phyloP scores from a whole-genome alignment of 1,284 basidiomycete genomes.

The Ustilago xerochloae region DNA sequence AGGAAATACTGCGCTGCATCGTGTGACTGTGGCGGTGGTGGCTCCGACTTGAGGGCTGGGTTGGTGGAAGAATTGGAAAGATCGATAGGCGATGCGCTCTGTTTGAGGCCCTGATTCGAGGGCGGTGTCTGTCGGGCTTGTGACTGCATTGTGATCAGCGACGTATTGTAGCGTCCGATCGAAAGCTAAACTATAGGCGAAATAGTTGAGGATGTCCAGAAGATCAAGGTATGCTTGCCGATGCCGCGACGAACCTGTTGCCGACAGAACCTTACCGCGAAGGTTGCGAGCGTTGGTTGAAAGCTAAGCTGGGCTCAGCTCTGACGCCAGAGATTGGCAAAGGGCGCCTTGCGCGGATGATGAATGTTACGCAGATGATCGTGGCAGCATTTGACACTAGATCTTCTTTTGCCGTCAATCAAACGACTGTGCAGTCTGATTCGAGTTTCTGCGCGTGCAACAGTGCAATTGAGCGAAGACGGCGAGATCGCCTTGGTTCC shows the following conservation, averaged over 20 bases:
- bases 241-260: no score
- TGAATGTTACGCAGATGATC: slow-evolving; percentile 10
- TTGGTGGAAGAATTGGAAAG: background rate
- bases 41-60: slow-evolving; percentile 10
- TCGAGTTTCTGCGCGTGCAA: no score
- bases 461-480: no score
- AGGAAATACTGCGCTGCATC: slow-evolving; percentile 24
- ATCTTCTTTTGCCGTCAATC: slow-evolving; percentile 1
- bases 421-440: background rate
- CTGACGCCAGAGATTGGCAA: background rate
- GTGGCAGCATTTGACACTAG: slow-evolving; percentile 25
- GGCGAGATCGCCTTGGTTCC: no score
- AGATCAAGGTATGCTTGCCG: no score
- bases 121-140: slow-evolving; percentile 14
- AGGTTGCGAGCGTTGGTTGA: no score
- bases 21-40: slow-evolving; percentile 18
- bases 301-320: no score
- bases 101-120: background rate
- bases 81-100: slow-evolving; percentile 11
- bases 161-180: background rate
- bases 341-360: slow-evolving; percentile 17
- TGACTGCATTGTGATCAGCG: slow-evolving; percentile 26
- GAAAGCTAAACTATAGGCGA: background rate
- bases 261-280: no score
- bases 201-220: background rate